Evolutionary conservation across 2,329 filamentous ascomycete species (phyloP), one percentile per base, ranked within the genome.

Genomic region (Stachybotrys echinatus): DNA sequence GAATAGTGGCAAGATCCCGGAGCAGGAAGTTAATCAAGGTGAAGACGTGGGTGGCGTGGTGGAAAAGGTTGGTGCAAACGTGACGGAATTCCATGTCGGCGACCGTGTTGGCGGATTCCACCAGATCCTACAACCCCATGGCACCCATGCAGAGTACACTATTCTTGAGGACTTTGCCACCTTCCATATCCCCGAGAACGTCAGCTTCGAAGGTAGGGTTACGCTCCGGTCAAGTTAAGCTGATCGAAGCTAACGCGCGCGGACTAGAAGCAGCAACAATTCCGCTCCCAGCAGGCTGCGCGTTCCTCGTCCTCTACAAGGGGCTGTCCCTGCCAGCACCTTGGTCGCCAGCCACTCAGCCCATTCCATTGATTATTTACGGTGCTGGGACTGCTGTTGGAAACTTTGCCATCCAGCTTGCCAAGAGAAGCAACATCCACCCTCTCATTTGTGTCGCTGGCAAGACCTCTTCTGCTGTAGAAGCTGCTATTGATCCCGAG

Each of bases 71-170:
- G 44, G 44, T 4, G 23, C n/a, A 7, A 18, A 19, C 8, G 44
- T 46, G 6, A 31, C 23, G n/a, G 44, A 46, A 23, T 46, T 46
- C 23, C 44, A 23, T 12, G 20, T 6, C 3, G 44, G 23, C 17
- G 44, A 46, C 23, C 44, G 44, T 27, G 44, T 46, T 14, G 44
- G 23, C 7, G 44, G 23, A 14, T 34, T 46, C 23, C 44, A 46
- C 17, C 10, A 8, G 8, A 34, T 34, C 20, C 44, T 23, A n/a
- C 23, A 31, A 3, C 70, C 74, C 0, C 63, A 71, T 38, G 81
- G 81, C 4, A 75, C 68, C 23, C 85, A 75, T 55, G 81, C 80
- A 10, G 80, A 84, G 57, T 84, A 83, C 58, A 74, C 79, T 3
- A 63, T 84, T n/a, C 74, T 74, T 2, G 74, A 69, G 68, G 69